Percentiles rank a stretch among this genome's conserved stretches.
Conservation (phyloP, 495 filamentous ascomycete genomes). For the Zalerion maritima region DNA sequence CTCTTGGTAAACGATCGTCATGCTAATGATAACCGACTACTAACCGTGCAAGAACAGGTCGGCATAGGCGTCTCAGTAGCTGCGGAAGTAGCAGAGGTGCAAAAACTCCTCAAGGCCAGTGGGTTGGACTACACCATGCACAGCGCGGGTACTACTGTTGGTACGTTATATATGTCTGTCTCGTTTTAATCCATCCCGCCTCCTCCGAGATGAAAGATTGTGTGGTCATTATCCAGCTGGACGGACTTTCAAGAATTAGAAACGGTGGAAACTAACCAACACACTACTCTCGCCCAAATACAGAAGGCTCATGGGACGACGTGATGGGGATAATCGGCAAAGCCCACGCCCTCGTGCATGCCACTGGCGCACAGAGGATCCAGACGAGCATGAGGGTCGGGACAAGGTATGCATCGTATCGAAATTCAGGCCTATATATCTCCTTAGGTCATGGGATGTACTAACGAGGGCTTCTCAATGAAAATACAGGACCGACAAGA, state of each 20-base stretch:
- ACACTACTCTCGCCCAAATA: too few species aligned
- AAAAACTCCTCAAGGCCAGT: constrained; percentile 65
- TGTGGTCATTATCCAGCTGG: too few species aligned
- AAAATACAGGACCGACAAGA: constrained; percentile 29
- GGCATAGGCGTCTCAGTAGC: constrained; percentile 79
- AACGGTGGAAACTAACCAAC: too few species aligned
- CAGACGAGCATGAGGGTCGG: constrained; percentile 85
- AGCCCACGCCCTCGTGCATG: constrained; percentile 72
- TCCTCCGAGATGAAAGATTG: neutral
- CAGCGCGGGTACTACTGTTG: constrained; percentile 80
- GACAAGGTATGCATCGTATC: constrained; percentile 43
- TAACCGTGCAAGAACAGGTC: constrained; percentile 33
- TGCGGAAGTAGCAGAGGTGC: constrained; percentile 74
- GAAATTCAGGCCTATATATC: neutral
- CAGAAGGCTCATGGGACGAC: constrained; percentile 84
- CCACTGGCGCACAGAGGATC: constrained; percentile 64
- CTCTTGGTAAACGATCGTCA: too few species aligned
- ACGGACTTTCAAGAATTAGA: too few species aligned
- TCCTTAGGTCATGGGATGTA: neutral
- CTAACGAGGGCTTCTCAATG: neutral
- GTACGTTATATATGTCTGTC: constrained; percentile 33
- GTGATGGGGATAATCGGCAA: constrained; percentile 84
- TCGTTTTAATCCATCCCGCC: too few species aligned
- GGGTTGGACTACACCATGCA: constrained; percentile 80
- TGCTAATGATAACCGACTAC: neutral